Evolutionary conservation across 192 early-diverging fungal genomes (phyloP), one percentile per base, ranked within the genome.

Genomic region (Lobosporangium transversale): DNA sequence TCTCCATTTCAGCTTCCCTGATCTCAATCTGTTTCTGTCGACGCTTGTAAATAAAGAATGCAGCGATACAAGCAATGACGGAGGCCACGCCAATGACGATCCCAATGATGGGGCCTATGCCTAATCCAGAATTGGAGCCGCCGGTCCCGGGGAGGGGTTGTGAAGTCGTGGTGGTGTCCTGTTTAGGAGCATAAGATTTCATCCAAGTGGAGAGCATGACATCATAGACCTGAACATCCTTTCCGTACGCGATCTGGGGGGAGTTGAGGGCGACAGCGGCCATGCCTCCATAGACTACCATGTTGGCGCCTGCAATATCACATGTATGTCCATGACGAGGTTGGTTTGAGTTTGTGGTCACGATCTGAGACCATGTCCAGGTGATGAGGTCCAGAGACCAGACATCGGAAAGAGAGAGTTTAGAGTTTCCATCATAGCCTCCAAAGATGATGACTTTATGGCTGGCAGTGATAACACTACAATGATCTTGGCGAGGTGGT

Each of bases 371-470:
- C 71, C 71, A 75, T 4, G 71, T 66, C 57, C 20, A 23, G 45
- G 71, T 75, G 10, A 75, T 30, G 57, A 75, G 1, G 43, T 75
- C 71, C 14, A 66, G 43, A n/a, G 52, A 66, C 71, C 71, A 75
- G 14, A 75, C 17, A 55, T 75, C 71, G 2, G 4, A 2, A 0
- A 66, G 4, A 9, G 63, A 60, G 6, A n/a, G 0, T 29, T 66
- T 60, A 12, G 62, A 21, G 24, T 48, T 66, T 6, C 35, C n/a
- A 24, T 75, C 63, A 32, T 56, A 66, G 0, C 71, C 71, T 50
- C 71, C 71, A 61, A 23, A 75, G 27, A 75, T 44, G 29, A 75
- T 56, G 44, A 75, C 53, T 45, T 66, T 75, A 21, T 60, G 18
- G 9, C 63, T 66, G 18, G 30, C 52, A 4, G 62, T 75, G 23